A percentile compares a stretch with the other conserved stretches of the same genome.
phyloP scores from a whole-genome alignment of 2,329 filamentous ascomycete genomes.

The Pseudogymnoascus sp. region DNA sequence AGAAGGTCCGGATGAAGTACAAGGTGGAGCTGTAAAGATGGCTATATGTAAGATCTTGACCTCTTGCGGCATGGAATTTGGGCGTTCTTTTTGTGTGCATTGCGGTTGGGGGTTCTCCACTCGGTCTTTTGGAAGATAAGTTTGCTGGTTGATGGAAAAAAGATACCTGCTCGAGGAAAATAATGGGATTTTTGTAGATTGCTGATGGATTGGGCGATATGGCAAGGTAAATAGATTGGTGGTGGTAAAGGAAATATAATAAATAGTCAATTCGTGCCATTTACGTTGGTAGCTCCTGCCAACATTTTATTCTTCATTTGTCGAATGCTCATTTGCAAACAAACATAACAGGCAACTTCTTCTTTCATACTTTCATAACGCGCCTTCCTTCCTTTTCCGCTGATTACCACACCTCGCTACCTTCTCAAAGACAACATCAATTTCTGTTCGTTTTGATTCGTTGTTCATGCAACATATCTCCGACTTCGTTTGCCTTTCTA shows the following conservation, averaged over 20 bases:
- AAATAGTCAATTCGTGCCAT: not conserved
- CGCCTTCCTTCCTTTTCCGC: not conserved
- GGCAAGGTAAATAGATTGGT: constrained; percentile 1
- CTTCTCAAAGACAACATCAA: not conserved
- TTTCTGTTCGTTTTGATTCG: not conserved
- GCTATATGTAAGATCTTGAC: constrained; percentile 27
- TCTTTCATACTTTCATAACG: not conserved
- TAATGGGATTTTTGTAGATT: not conserved
- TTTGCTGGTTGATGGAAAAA: not conserved
- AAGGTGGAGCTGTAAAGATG: constrained; percentile 14
- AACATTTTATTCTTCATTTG: not conserved
- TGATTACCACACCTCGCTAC: not conserved
- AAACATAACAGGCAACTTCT: not conserved
- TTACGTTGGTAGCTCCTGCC: not conserved
- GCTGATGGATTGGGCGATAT: not conserved
- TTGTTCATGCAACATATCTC: not conserved
- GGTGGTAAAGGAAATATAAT: not conserved
- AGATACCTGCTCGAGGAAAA: not conserved
- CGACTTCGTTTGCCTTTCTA: not conserved
- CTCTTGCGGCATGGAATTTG: constrained; percentile 15
- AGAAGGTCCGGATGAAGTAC: constrained; percentile 14
- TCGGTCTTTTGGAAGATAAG: not conserved
- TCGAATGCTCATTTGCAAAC: not conserved
- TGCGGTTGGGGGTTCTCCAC: not conserved
- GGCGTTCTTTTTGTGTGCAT: constrained; percentile 31